A percentile compares a stretch with the other conserved stretches of the same genome.
Evolutionary conservation across 108 stramenopile genomes (phyloP).

Genomic region (Cyclotella cryptica): DNA sequence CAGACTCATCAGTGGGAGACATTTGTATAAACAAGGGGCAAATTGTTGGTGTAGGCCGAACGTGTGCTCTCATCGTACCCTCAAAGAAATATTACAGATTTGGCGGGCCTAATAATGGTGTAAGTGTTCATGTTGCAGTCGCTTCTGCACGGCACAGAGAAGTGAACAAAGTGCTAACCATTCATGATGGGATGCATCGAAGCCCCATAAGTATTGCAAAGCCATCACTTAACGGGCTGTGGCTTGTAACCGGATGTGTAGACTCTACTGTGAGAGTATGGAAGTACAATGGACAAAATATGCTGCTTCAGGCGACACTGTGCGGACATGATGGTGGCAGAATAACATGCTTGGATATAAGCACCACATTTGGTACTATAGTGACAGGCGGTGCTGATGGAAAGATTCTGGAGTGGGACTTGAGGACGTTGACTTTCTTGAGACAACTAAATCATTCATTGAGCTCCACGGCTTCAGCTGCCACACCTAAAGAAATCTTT

Average conservation of each 20-base stretch:
- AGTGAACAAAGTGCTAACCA: conserved; percentile 84
- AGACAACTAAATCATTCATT: conserved; percentile 64
- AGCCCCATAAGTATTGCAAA: conserved; percentile 82
- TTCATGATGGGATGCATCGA: conserved; percentile 93
- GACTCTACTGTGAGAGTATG: conserved; percentile 95
- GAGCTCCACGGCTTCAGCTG: conserved; percentile 13
- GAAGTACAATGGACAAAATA: conserved; percentile 78
- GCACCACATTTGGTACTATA: conserved; percentile 85
- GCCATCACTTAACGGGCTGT: conserved; percentile 75
- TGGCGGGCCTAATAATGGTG: conserved; percentile 83
- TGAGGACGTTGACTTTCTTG: conserved; percentile 89
- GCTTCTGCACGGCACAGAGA: conserved; percentile 73
- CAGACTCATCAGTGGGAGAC: conserved; percentile 85
- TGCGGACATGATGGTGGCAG: conserved; percentile 91
- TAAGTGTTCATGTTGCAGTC: conserved; percentile 82
- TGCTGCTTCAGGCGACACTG: conserved; percentile 81
- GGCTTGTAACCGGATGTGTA: conserved; percentile 89
- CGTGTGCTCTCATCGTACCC: conserved; percentile 76
- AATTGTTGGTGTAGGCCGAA: conserved; percentile 79
- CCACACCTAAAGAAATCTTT: conserved; percentile 30
- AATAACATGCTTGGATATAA: conserved; percentile 88
- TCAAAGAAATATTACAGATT: conserved; percentile 82
- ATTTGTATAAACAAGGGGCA: conserved; percentile 84
- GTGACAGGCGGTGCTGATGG: conserved; percentile 91
- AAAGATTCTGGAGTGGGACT: conserved; percentile 92